Percentiles rank a stretch among this genome's conserved stretches.
Conservation (phyloP, 2,329 filamentous ascomycete species). For the Sordariomycetes sp. region DNA sequence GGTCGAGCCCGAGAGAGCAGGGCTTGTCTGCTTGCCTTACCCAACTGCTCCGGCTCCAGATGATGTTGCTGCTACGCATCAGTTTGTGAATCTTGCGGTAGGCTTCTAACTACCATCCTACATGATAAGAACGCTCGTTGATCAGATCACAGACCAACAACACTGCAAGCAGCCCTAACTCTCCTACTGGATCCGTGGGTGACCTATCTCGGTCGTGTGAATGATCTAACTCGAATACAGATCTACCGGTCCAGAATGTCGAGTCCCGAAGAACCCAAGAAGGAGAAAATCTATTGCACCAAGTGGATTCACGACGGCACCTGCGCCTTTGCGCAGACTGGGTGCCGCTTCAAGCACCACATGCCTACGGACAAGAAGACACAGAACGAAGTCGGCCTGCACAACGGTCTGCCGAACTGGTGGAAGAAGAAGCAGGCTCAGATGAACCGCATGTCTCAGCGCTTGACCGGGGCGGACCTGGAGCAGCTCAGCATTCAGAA, state of each 20-base stretch:
- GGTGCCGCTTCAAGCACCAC: slow-evolving; percentile 83
- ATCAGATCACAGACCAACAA: no score
- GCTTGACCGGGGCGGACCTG: slow-evolving; percentile 2
- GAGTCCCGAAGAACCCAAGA: no score
- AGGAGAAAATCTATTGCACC: slow-evolving; percentile 68
- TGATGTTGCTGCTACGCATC: slow-evolving; percentile 26
- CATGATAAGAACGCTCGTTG: no score
- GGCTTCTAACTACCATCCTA: no score
- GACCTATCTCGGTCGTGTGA: no score
- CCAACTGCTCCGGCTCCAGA: slow-evolving; percentile 26
- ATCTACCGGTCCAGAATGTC: neutral
- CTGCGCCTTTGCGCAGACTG: slow-evolving; percentile 77
- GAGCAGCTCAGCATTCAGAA: no score
- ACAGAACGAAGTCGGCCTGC: slow-evolving; percentile 62
- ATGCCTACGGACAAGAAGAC: slow-evolving; percentile 66
- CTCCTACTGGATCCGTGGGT: no score
- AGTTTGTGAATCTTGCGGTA: slow-evolving; percentile 26
- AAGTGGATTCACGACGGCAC: slow-evolving; percentile 84
- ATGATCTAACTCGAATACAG: no score
- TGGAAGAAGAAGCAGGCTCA: slow-evolving; percentile 47
- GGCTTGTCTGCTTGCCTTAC: slow-evolving; percentile 38
- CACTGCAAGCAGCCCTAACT: no score
- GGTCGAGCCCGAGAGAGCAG: slow-evolving; percentile 23
- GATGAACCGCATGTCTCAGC: slow-evolving; percentile 15
- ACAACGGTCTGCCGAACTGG: slow-evolving; percentile 52